Base-by-base conservation (phyloP, 2,329 filamentous ascomycete species). In the Stagonosporopsis chrysanthemi region DNA sequence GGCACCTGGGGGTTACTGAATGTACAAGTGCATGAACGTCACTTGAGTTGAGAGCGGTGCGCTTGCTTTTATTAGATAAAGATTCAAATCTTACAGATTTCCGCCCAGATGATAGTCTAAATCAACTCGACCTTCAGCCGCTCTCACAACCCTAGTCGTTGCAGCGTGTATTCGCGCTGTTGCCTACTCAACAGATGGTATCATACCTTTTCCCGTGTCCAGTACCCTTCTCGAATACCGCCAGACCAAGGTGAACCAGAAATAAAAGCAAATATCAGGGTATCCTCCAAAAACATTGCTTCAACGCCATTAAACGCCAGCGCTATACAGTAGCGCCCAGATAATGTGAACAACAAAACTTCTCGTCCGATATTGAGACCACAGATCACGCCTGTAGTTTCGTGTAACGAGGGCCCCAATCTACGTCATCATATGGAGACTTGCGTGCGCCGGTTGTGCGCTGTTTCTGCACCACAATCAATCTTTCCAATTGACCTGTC, bases 271-370 rank as follows among this genome's bases (percentile, higher is more conserved):
- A 51, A 33, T 29, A 50, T 58, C 63, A 69, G 67, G 65, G 67
- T 68, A 70, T 70, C 64, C 67, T 52, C 67, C 66, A 52, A 62
- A 62, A 22, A 23, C 44, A 61, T 61, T 61, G 39, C 39, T 47
- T 22, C 17, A 56, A 50, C 31, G 39, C 45, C 46, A 24, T 19
- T 24, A 17, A 52, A 31, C 29, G 24, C 47, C 44, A 4, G 33
- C 45, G 51, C 53, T 22, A 58, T 39, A 29, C 41, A 42, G 29
- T 29, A 39, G 50, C 44, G 45, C 46, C 43, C 12, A 28, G 11
- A 26, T 14, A 43, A 19, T 19, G 48, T 9, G 29, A 28, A 23
- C 6, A 36, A 38, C 19, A 36, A 31, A n/a, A 33, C 14, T 3
- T 12, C 22, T n/a, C 28, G 14, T 29, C 39, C 17, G 3, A 19